Conservation (phyloP, 306 rosid genomes). For the Amphicarpaea edgeworthii region DNA sequence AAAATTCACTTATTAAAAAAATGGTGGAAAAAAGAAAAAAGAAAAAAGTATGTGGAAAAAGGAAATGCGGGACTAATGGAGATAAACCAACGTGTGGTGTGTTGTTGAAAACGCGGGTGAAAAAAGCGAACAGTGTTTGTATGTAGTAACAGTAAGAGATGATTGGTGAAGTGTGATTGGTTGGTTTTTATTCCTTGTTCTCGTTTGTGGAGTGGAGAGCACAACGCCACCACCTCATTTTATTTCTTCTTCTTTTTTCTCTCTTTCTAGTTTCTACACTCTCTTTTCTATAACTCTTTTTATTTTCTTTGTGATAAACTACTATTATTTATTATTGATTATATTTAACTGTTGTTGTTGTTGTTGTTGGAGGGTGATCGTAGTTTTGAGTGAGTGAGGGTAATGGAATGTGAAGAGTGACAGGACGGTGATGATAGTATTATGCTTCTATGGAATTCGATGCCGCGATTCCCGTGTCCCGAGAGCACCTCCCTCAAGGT, state of each 20-base stretch:
- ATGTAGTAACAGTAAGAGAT: conserved; percentile 23
- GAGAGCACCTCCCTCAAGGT: conserved; percentile 63
- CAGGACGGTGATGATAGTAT: conserved; percentile 38
- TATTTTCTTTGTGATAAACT: not conserved
- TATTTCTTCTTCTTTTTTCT: conserved; percentile 27
- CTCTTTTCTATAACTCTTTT: not conserved
- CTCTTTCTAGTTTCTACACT: not conserved
- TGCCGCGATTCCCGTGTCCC: conserved; percentile 76
- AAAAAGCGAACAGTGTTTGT: conserved; percentile 12
- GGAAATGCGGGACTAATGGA: not conserved
- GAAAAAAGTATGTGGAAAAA: not conserved
- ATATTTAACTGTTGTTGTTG: not conserved
- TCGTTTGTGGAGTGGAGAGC: conserved; percentile 91
- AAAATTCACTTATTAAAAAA: not conserved
- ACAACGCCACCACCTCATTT: conserved; percentile 61
- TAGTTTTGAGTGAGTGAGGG: conserved; percentile 15
- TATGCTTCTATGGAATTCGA: conserved; percentile 74
- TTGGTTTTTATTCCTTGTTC: conserved; percentile 83
- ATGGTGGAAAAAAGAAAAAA: not conserved
- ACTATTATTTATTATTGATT: not conserved
- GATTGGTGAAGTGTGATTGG: conserved; percentile 55
- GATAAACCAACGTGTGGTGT: conserved; percentile 32
- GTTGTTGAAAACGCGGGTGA: conserved; percentile 44
- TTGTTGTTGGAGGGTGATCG: conserved; percentile 41
- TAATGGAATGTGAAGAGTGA: conserved; percentile 36